phyloP scores from a whole-genome alignment of 495 filamentous ascomycete genomes.

The Penicillium daleae region DNA sequence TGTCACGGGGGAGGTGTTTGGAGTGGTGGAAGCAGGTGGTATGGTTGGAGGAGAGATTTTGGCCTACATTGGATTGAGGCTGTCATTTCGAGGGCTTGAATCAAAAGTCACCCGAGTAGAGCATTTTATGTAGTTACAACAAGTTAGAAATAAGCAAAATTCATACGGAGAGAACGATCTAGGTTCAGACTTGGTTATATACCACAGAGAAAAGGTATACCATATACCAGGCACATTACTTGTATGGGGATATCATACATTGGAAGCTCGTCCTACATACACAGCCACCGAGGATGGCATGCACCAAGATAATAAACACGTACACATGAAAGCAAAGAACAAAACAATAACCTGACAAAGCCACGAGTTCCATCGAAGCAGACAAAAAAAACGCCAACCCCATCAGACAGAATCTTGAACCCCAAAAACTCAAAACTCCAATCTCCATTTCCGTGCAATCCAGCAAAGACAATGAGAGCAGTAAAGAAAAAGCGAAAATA shows the following conservation, averaged over 20 bases:
- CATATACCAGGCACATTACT: not conserved
- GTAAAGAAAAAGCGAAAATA: not conserved
- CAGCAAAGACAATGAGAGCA: not conserved
- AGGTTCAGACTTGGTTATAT: not conserved
- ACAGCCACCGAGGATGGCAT: constrained; percentile 19
- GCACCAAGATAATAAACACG: constrained; percentile 5
- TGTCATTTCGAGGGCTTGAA: too few relatives aligned
- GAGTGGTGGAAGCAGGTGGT: constrained; percentile 57
- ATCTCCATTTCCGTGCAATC: constrained; percentile 8
- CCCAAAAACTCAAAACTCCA: constrained; percentile 18
- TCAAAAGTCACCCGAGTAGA: too few relatives aligned
- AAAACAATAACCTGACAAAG: not conserved
- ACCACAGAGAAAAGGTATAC: not conserved
- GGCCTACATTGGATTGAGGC: constrained; percentile 14
- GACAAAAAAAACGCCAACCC: constrained; percentile 1
- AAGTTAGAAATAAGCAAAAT: not conserved
- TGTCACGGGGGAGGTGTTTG: constrained; percentile 38
- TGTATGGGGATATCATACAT: constrained; percentile 32
- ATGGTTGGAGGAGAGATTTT: constrained; percentile 57
- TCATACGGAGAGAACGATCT: not conserved
- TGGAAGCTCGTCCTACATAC: constrained; percentile 22
- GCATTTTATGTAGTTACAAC: not conserved
- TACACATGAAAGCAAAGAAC: not conserved
- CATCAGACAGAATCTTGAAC: constrained; percentile 1
- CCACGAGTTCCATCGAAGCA: constrained; percentile 4